A percentile compares a stretch with the other conserved stretches of the same genome.
Evolutionary conservation across 805 yeast species (phyloP).

Genomic region (Candida alai): DNA sequence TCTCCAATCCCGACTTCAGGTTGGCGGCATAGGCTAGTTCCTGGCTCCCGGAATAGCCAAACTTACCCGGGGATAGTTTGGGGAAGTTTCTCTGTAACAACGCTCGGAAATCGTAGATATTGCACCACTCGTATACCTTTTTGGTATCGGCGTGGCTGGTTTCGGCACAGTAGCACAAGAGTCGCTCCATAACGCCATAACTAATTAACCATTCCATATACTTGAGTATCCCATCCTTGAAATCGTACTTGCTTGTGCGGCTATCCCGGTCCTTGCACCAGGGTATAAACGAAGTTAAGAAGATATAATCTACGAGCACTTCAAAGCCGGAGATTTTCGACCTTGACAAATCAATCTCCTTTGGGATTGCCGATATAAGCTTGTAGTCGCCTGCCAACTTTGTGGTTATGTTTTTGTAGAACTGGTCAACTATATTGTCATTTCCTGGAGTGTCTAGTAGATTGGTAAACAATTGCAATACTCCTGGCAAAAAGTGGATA

Average conservation of each 20-base stretch:
- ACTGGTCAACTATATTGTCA: conserved; percentile 25
- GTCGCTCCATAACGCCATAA: conserved; percentile 67
- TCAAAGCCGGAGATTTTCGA: conserved; percentile 34
- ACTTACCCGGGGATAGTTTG: conserved; percentile 46
- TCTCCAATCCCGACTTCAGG: conserved; percentile 20
- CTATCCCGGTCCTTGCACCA: conserved; percentile 58
- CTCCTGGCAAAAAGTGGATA: conserved; percentile 60
- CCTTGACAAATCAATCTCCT: conserved; percentile 26
- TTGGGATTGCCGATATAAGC: conserved; percentile 4
- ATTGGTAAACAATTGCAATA: conserved; percentile 43
- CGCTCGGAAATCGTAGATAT: conserved; percentile 62
- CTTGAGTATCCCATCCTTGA: conserved; percentile 50
- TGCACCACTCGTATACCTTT: conserved; percentile 36
- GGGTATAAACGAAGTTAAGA: conserved; percentile 54
- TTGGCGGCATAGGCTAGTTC: conserved; percentile 26
- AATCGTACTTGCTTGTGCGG: conserved; percentile 46
- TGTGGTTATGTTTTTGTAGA: conserved; percentile 35
- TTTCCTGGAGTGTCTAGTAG: conserved; percentile 29
- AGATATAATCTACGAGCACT: conserved; percentile 43
- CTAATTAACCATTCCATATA: conserved; percentile 59
- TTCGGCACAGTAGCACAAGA: conserved; percentile 59
- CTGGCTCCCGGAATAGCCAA: conserved; percentile 46
- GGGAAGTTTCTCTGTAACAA: conserved; percentile 67
- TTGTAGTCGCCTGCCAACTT: conserved; percentile 22
- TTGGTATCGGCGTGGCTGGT: conserved; percentile 37